These are phyloP conservation scores for Metarhizium robertsii DNA, from an alignment of 2,329 filamentous ascomycete species.

Conservation along the genomic window DNA sequence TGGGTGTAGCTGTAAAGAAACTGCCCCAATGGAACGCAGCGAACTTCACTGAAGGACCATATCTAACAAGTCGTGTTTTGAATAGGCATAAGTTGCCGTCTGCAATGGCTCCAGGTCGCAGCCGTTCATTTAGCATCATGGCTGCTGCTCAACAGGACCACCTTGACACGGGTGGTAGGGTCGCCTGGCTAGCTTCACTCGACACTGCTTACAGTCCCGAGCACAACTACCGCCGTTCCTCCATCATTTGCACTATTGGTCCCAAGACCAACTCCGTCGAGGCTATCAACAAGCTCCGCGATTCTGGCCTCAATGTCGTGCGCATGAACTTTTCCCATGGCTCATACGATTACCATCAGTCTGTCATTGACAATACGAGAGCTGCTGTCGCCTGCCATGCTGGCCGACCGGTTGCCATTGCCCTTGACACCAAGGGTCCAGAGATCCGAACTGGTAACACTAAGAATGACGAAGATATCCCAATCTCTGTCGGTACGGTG, in stretches of 20 bases:
- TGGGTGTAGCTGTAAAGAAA: too few species aligned
- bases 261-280: constrained; percentile 98
- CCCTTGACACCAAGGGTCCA: constrained; percentile 64
- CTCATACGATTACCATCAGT: constrained; percentile 90
- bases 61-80: neutral
- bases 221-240: constrained; percentile 89
- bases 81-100: constrained; percentile 4
- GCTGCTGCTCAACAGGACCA: constrained; percentile 71
- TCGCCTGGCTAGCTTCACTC: constrained; percentile 59
- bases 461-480: constrained; percentile 81
- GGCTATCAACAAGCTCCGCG: constrained; percentile 90
- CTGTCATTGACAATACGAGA: constrained; percentile 92
- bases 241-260: constrained; percentile 98
- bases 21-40: neutral
- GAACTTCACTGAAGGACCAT: neutral
- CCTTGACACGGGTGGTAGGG: constrained; percentile 64
- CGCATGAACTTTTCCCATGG: constrained; percentile 96
- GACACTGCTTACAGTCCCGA: constrained; percentile 82
- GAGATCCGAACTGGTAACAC: constrained; percentile 56
- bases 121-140: constrained; percentile 34
- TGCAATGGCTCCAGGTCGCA: constrained; percentile 25
- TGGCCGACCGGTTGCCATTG: constrained; percentile 90
- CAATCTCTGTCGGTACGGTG: constrained; percentile 73
- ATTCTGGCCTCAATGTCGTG: constrained; percentile 89
- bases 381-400: constrained; percentile 68